These are phyloP conservation scores for Rhododendron vialii DNA, from an alignment of 148 eudicot genomes.

Conservation along the genomic window DNA sequence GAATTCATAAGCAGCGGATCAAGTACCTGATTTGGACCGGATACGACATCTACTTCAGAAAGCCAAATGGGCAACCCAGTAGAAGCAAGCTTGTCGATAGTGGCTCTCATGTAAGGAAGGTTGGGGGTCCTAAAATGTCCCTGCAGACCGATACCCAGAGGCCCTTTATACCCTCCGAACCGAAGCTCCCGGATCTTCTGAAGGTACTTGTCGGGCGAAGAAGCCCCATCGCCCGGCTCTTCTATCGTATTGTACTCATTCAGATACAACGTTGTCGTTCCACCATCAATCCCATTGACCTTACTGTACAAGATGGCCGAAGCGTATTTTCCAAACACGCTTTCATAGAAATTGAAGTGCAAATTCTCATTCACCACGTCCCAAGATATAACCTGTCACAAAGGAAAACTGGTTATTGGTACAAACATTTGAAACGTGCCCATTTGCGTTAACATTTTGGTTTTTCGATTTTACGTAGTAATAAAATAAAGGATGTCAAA, in stretches of 20 bases:
- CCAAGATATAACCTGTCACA: constrained; percentile 41
- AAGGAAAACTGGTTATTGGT: not conserved
- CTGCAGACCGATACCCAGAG: constrained; percentile 34
- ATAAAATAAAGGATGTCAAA: too few species aligned
- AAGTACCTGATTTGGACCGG: constrained; percentile 32
- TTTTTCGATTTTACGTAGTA: too few species aligned
- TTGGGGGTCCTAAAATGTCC: constrained; percentile 30
- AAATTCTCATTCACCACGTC: constrained; percentile 59
- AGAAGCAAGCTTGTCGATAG: constrained; percentile 36
- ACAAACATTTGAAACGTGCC: not conserved
- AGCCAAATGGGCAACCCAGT: constrained; percentile 41
- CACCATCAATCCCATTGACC: constrained; percentile 18
- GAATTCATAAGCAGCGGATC: too few species aligned
- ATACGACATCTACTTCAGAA: constrained; percentile 39
- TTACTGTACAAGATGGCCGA: constrained; percentile 16
- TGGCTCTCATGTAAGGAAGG: constrained; percentile 40
- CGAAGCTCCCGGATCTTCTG: constrained; percentile 27
- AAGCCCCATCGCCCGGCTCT: constrained; percentile 11
- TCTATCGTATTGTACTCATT: constrained; percentile 65
- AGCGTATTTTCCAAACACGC: constrained; percentile 24
- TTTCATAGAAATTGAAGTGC: constrained; percentile 38
- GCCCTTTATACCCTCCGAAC: not conserved
- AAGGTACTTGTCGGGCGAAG: constrained; percentile 37
- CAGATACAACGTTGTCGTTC: constrained; percentile 27
- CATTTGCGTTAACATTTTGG: too few species aligned